Evolutionary conservation across 2,329 filamentous ascomycete genomes (phyloP).

Genomic region (Nigrospora sphaerica): DNA sequence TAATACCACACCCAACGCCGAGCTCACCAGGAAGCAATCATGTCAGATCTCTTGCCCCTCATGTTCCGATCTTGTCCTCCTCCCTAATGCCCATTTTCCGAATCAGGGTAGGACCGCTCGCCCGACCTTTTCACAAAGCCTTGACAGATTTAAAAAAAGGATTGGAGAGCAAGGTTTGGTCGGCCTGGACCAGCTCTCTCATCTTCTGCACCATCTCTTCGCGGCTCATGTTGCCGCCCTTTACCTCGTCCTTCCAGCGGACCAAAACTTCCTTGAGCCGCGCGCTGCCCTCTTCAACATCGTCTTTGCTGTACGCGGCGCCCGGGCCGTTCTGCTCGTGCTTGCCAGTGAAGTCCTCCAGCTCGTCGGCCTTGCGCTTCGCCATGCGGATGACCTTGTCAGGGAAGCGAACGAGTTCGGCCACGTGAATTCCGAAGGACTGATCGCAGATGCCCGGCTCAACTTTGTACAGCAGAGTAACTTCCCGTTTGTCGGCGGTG

Average conservation of each 20-base stretch:
- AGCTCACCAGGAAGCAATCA: too few relatives aligned
- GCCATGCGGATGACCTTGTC: constrained; percentile 98
- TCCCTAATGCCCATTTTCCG: too few relatives aligned
- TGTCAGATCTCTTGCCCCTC: too few relatives aligned
- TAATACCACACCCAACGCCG: too few relatives aligned
- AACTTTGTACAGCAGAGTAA: constrained; percentile 94
- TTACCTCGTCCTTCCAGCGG: constrained; percentile 76
- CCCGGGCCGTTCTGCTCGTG: constrained; percentile 49
- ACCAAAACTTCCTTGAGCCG: constrained; percentile 77
- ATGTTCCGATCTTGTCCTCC: too few relatives aligned
- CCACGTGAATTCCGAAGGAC: constrained; percentile 96
- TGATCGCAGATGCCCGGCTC: constrained; percentile 94
- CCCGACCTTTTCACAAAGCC: constrained; percentile 32
- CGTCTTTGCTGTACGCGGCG: constrained; percentile 65
- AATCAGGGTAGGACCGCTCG: too few relatives aligned
- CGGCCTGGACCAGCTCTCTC: constrained; percentile 69
- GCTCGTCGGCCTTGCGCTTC: constrained; percentile 95
- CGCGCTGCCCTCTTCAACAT: constrained; percentile 82
- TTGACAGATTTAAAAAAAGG: constrained; percentile 65
- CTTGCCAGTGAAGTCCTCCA: constrained; percentile 89
- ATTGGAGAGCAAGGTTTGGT: constrained; percentile 57
- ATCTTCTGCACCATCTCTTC: constrained; percentile 74
- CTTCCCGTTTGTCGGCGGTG: constrained; percentile 61
- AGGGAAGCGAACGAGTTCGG: constrained; percentile 91
- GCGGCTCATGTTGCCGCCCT: constrained; percentile 52